Percentiles rank a stretch among this genome's conserved stretches.
Conservation (phyloP, 2,329 filamentous ascomycete species). For the Aspergillus costaricaensis region DNA sequence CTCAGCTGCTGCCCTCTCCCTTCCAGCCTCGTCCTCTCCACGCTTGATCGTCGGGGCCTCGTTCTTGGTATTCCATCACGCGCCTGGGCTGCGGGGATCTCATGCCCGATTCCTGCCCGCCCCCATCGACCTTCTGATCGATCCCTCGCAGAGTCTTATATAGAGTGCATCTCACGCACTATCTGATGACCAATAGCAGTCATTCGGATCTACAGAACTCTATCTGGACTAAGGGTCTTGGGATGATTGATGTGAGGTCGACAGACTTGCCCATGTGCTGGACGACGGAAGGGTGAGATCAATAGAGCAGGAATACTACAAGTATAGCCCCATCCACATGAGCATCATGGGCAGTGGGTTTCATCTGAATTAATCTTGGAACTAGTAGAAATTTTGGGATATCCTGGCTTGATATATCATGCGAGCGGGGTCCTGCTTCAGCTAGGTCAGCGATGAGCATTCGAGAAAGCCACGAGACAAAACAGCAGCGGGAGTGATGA, state of each 20-base stretch:
- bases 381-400: slow-evolving; percentile 11
- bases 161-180: not conserved
- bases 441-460: not conserved
- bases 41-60: not conserved
- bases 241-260: not conserved
- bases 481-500: not conserved
- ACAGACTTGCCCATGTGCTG: not conserved
- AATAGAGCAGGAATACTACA: not conserved
- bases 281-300: not conserved
- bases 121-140: not conserved
- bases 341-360: slow-evolving; percentile 2
- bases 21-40: not conserved
- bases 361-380: not conserved
- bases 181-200: not conserved
- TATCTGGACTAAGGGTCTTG: not conserved
- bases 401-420: slow-evolving; percentile 9
- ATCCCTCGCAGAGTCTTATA: not conserved
- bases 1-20: not conserved
- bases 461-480: not conserved
- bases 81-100: not conserved
- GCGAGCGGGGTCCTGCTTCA: not conserved
- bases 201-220: not conserved
- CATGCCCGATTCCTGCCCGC: not conserved
- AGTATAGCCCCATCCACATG: not conserved
- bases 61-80: slow-evolving; percentile 11